A percentile compares a stretch with the other conserved stretches of the same genome.
Evolutionary conservation across 2,329 filamentous ascomycete species (phyloP).

Genomic region (Talaromyces atroroseus): DNA sequence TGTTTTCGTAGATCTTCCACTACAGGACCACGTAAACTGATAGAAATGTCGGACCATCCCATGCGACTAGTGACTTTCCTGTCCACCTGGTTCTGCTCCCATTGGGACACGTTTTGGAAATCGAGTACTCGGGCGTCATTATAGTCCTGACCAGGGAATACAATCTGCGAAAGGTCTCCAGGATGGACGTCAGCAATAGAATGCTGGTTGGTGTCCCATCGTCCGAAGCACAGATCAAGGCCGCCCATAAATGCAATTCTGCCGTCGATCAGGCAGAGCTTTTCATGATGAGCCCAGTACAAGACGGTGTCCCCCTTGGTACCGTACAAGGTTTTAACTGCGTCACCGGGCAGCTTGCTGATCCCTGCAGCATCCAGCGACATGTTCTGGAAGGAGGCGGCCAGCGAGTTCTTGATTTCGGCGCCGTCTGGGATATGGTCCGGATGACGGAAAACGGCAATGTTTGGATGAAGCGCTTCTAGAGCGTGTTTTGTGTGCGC

Average conservation of each 20-base stretch:
- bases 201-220: conserved; percentile 85
- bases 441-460: conserved; percentile 83
- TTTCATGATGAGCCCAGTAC: conserved; percentile 93
- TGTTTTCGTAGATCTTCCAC: conserved; percentile 70
- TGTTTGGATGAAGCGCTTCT: conserved; percentile 73
- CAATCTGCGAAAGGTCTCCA: conserved; percentile 64
- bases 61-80: conserved; percentile 74
- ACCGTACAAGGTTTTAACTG: conserved; percentile 74
- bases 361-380: conserved; percentile 51
- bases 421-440: conserved; percentile 75
- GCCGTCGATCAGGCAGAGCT: conserved; percentile 78
- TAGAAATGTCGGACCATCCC: conserved; percentile 85
- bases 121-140: conserved; percentile 84
- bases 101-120: conserved; percentile 70
- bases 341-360: conserved; percentile 64
- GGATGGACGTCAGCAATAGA: conserved; percentile 80
- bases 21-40: conserved; percentile 69
- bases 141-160: conserved; percentile 89
- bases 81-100: conserved; percentile 81
- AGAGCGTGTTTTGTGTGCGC: conserved; percentile 74
- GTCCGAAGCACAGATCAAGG: conserved; percentile 78
- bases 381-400: conserved; percentile 52
- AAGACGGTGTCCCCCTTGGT: conserved; percentile 74
- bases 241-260: conserved; percentile 83
- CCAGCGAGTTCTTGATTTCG: conserved; percentile 56